Evolutionary conservation across 2,329 filamentous ascomycete species (phyloP).

Genomic region (Paramyrothecium sp.): DNA sequence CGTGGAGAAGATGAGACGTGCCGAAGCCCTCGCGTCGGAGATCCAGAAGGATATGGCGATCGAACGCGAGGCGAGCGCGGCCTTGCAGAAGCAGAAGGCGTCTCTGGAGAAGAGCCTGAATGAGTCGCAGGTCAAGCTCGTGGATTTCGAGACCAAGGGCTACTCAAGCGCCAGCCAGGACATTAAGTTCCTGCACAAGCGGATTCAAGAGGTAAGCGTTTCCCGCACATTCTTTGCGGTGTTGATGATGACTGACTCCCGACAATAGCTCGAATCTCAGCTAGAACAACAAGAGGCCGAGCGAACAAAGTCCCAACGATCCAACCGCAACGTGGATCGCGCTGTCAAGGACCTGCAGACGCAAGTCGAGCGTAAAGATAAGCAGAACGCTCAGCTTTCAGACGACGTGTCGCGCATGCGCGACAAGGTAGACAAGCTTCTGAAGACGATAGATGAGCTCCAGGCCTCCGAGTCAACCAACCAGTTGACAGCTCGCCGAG

Average conservation of each 20-base stretch:
- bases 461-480: conserved; percentile 81
- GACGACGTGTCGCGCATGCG: conserved; percentile 84
- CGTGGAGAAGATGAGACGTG: conserved; percentile 94
- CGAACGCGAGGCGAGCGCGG: conserved; percentile 78
- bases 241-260: conserved; percentile 13
- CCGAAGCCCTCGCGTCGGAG: conserved; percentile 82
- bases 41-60: conserved; percentile 88
- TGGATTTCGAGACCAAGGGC: conserved; percentile 95
- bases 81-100: conserved; percentile 87
- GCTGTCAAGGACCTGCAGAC: conserved; percentile 89
- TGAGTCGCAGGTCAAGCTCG: conserved; percentile 83
- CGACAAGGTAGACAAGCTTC: conserved; percentile 86
- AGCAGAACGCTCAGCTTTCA: conserved; percentile 74
- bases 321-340: conserved; percentile 88
- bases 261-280: conserved; percentile 74
- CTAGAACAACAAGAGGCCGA: conserved; percentile 80
- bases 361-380: conserved; percentile 91
- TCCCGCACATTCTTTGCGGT: background rate
- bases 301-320: conserved; percentile 78
- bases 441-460: conserved; percentile 89
- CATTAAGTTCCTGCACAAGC: conserved; percentile 89
- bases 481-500: conserved; percentile 78
- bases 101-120: conserved; percentile 85
- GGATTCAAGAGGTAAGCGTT: conserved; percentile 83
- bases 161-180: conserved; percentile 94